These are phyloP conservation scores for Dunaliella primolecta DNA, from an alignment of 139 green algal genomes.

Conservation along the genomic window DNA sequence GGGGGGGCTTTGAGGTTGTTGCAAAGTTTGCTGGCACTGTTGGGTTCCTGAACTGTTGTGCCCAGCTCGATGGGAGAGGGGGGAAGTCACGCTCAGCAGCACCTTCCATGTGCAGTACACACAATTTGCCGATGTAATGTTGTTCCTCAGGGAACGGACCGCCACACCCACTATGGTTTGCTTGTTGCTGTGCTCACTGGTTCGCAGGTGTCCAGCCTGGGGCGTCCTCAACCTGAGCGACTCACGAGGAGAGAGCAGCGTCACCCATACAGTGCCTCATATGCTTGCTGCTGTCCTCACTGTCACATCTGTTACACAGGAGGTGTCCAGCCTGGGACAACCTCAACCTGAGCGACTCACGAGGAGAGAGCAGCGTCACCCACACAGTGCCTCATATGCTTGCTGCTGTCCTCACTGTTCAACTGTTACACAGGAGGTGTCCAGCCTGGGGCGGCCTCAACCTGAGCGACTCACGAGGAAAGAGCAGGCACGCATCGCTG, in stretches of 20 bases:
- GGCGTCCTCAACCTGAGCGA: constrained; percentile 44
- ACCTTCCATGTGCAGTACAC: too few species aligned
- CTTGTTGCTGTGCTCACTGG: too few species aligned
- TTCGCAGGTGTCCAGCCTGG: not conserved
- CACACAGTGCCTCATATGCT: not conserved
- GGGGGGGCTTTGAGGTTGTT: too few species aligned
- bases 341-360: constrained; percentile 59
- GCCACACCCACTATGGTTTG: too few species aligned
- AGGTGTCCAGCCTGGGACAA: not conserved
- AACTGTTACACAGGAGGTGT: constrained; percentile 3
- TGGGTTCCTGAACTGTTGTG: too few species aligned
- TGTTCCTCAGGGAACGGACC: too few species aligned
- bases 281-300: not conserved
- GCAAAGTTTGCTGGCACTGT: too few species aligned
- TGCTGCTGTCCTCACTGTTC: too few species aligned
- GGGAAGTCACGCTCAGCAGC: too few species aligned
- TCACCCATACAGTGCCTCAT: not conserved
- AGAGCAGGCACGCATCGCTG: constrained; percentile 54
- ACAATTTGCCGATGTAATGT: too few species aligned
- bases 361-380: constrained; percentile 56
- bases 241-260: constrained; percentile 67
- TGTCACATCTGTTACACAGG: too few species aligned
- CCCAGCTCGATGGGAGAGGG: too few species aligned
- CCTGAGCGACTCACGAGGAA: constrained; percentile 64
- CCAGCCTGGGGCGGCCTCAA: constrained; percentile 18